Conservation (phyloP, 805 yeast species). For the Isabelozyma gotoi region DNA sequence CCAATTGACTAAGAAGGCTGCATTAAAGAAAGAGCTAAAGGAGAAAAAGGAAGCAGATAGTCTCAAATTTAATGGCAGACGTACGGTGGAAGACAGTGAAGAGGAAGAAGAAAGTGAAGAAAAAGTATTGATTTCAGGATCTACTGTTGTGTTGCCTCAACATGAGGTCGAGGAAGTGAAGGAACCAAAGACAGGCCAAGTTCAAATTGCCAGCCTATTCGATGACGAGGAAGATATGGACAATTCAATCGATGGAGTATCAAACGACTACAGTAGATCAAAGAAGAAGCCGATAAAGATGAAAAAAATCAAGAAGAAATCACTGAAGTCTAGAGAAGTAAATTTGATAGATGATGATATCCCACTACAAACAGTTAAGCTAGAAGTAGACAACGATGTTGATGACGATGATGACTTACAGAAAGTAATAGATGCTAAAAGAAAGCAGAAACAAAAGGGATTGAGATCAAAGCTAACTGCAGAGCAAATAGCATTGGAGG, state of each 20-base stretch:
- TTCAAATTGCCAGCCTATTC: constrained; percentile 3
- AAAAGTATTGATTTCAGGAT: constrained; percentile 4
- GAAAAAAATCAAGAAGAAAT: constrained; percentile 44
- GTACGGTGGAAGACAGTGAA: constrained; percentile 11
- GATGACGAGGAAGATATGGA: constrained; percentile 4
- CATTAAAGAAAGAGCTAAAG: constrained; percentile 26
- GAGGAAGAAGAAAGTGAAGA: constrained; percentile 9
- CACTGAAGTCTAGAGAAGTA: constrained; percentile 29
- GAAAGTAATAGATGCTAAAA: constrained; percentile 20
- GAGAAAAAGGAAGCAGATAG: constrained; percentile 23
- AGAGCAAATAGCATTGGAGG: constrained; percentile 35
- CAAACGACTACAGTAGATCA: constrained; percentile 10
- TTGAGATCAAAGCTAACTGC: constrained; percentile 20
- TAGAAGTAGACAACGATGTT: constrained; percentile 21
- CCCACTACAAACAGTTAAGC: constrained; percentile 28
- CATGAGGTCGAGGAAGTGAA: background rate
- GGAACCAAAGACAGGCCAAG: constrained; percentile 2
- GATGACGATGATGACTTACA: constrained; percentile 28
- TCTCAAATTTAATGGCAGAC: constrained; percentile 22
- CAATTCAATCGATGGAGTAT: background rate
- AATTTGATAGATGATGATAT: constrained; percentile 14
- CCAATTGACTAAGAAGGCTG: constrained; percentile 19
- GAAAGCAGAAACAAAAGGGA: constrained; percentile 24
- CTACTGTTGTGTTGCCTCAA: constrained; percentile 4
- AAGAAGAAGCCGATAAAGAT: constrained; percentile 25